Percentiles rank a stretch among this genome's conserved stretches.
Evolutionary conservation across 164 flowering plant species (phyloP).

Genomic region (Echeveria elegans): DNA sequence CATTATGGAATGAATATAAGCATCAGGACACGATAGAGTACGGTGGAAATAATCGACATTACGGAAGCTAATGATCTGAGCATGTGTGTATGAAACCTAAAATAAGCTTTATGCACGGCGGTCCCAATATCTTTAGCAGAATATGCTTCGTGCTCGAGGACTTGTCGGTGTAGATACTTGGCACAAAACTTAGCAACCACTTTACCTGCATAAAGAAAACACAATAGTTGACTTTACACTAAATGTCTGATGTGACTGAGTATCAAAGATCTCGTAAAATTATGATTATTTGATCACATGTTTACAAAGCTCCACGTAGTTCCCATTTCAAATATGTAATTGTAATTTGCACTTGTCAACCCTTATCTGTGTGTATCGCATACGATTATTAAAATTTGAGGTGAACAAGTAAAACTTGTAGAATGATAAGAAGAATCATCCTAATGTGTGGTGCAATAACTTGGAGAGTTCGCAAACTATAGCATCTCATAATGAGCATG

Average conservation of each 20-base stretch:
- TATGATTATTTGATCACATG: not conserved
- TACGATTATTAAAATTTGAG: too few relatives aligned
- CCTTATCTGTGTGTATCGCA: not conserved
- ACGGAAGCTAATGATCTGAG: not conserved
- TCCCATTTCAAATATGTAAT: not conserved
- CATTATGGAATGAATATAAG: not conserved
- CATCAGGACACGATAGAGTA: not conserved
- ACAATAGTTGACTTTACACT: not conserved
- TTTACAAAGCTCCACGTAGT: not conserved
- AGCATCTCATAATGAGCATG: not conserved
- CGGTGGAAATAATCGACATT: not conserved
- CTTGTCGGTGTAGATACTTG: constrained; percentile 87
- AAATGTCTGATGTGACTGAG: not conserved
- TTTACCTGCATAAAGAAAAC: constrained; percentile 49
- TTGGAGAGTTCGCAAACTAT: not conserved
- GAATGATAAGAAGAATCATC: not conserved
- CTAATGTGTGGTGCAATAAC: not conserved
- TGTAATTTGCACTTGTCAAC: not conserved
- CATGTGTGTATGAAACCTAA: constrained; percentile 43
- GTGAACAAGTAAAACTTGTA: not conserved
- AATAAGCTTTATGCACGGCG: constrained; percentile 74
- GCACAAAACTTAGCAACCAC: constrained; percentile 99
- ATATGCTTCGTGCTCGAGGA: constrained; percentile 78
- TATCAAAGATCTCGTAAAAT: not conserved
- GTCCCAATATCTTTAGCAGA: constrained; percentile 77